Evolutionary conservation across 2,329 filamentous ascomycete genomes (phyloP), one percentile per base, ranked within the genome.

Genomic region (Fusarium austroafricanum): DNA sequence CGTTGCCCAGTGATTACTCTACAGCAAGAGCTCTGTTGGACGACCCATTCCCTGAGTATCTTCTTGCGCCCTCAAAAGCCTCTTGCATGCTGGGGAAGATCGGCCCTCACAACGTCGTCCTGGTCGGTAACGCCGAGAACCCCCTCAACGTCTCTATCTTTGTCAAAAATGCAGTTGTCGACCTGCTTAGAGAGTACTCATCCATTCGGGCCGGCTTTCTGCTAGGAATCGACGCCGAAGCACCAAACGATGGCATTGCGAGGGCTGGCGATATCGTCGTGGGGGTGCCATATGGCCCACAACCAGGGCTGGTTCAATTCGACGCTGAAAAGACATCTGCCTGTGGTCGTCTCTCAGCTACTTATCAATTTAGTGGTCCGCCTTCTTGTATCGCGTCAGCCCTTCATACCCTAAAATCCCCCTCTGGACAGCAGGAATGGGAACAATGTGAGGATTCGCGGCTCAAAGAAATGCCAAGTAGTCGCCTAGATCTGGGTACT

Each of bases 31-130:
- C 6, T 0, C 6, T 51, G 0, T 5, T 67, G 4, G 20, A 46
- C 0, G 2, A 17, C 1, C 2, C 4, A 1, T 0, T 31, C 5
- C 1, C 11, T 0, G n/a, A 28, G 12, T 5, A 5, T 15, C 1
- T 9, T 1, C 1, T 67, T 2, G 2, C 1, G 2, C 9, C 5
- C 10, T 63, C 51, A 2, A n/a, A n/a, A 2, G 46, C 57, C 5
- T 8, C n/a, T 6, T 64, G 17, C 8, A 46, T 10, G 0, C 14
- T 46, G 3, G 64, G 64, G 0, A 54, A 10, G 2, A 12, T 45
- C 2, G 63, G 63, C 2, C 1, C 18, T 12, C 51, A 67, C 4
- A 1, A 50, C 11, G 1, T 64, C 0, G 35, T 64, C 0, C 6
- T 67, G 3, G 35, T 10, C 0, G 65, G 46, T 0, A 43, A n/a